These are phyloP conservation scores for Circinella umbellata DNA, from an alignment of 371 early-diverging fungal genomes.

Conservation along the genomic window DNA sequence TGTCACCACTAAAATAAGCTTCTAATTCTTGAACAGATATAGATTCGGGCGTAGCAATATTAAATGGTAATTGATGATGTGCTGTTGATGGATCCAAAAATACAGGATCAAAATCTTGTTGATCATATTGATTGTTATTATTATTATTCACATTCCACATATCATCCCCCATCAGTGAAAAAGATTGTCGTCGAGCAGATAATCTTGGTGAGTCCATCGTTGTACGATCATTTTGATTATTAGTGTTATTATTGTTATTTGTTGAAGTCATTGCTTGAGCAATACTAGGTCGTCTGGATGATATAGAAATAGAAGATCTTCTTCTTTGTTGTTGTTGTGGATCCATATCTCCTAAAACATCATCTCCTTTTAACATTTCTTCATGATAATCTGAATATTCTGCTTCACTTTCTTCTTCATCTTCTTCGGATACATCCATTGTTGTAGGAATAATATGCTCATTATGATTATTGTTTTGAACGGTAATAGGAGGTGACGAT, in stretches of 20 bases:
- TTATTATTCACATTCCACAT: conserved; percentile 40
- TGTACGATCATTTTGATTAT: not conserved
- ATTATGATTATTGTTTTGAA: not conserved
- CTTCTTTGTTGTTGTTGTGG: conserved; percentile 4
- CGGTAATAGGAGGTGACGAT: too few species aligned
- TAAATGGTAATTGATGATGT: conserved; percentile 31
- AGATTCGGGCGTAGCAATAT: conserved; percentile 54
- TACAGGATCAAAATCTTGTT: conserved; percentile 47
- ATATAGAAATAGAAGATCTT: conserved; percentile 11
- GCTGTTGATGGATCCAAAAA: conserved; percentile 31
- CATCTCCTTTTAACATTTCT: conserved; percentile 61
- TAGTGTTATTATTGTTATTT: too few species aligned
- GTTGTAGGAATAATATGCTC: conserved; percentile 1
- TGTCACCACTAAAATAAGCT: conserved; percentile 38
- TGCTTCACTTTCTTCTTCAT: conserved; percentile 50
- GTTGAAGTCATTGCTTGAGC: conserved; percentile 18
- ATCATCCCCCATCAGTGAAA: conserved; percentile 41
- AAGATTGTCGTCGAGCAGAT: conserved; percentile 16
- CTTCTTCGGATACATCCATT: conserved; percentile 16
- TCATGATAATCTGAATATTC: conserved; percentile 62
- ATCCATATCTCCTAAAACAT: conserved; percentile 43
- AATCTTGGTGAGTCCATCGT: conserved; percentile 13
- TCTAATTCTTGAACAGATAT: conserved; percentile 53
- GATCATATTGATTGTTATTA: conserved; percentile 40
- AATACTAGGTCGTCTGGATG: conserved; percentile 20